phyloP scores from a whole-genome alignment of 2,329 filamentous ascomycete species.

The Rasamsonia emersonii region DNA sequence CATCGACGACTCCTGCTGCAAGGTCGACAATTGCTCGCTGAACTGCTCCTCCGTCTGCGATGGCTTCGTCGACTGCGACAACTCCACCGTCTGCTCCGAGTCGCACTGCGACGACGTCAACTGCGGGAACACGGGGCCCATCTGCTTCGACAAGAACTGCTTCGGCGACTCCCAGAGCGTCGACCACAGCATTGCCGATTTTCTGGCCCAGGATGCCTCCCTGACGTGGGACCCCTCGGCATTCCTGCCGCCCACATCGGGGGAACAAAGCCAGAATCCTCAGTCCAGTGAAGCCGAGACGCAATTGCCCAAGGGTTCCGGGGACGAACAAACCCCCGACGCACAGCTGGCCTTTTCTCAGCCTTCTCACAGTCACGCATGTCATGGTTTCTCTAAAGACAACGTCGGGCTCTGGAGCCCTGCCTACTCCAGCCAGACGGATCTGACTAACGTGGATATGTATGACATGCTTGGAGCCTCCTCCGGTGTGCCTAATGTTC shows the following conservation, averaged over 20 bases:
- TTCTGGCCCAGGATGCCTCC: conserved; percentile 24
- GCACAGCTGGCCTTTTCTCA: no score
- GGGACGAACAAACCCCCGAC: no score
- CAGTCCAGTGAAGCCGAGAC: conserved; percentile 16
- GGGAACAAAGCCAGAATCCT: conserved; percentile 11
- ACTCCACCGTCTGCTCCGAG: conserved; percentile 28
- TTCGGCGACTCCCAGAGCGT: conserved; percentile 16
- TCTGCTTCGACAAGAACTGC: conserved; percentile 33
- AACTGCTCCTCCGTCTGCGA: conserved; percentile 33
- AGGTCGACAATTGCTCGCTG: conserved; percentile 29
- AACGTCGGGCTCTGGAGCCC: conserved; percentile 16
- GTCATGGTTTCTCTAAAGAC: conserved; percentile 20
- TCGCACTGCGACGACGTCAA: conserved; percentile 18
- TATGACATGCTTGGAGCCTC: conserved; percentile 28
- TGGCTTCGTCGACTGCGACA: conserved; percentile 33
- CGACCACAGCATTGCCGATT: conserved; percentile 22
- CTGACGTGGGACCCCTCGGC: conserved; percentile 21
- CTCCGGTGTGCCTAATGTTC: conserved; percentile 4
- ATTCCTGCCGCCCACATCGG: conserved; percentile 16
- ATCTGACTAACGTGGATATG: conserved; percentile 24
- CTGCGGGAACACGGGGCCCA: conserved; percentile 22
- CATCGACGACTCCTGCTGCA: conserved; percentile 30
- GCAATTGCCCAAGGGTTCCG: conserved; percentile 9
- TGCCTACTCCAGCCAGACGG: conserved; percentile 17
- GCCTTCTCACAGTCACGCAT: neutral